phyloP scores from a whole-genome alignment of 2,329 filamentous ascomycete species.

The Penicillium sp. region DNA sequence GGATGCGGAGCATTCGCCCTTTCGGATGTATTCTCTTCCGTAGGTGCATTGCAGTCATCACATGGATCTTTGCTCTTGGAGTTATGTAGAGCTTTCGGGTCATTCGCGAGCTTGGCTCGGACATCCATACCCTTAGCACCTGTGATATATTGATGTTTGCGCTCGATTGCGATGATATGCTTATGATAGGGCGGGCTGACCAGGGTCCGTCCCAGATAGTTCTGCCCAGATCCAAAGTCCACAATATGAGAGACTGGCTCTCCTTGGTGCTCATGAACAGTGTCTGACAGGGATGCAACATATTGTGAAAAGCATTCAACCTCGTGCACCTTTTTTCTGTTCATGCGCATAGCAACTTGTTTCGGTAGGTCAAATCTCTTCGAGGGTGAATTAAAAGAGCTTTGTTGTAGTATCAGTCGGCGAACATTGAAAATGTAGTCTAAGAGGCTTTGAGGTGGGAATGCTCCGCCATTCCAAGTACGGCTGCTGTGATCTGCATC shows the following conservation, averaged over 20 bases:
- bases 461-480: constrained; percentile 46
- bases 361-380: constrained; percentile 56
- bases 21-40: not conserved
- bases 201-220: constrained; percentile 86
- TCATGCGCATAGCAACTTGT: constrained; percentile 86
- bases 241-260: constrained; percentile 76
- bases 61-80: constrained; percentile 12
- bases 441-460: constrained; percentile 60
- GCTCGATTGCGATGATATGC: constrained; percentile 88
- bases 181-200: constrained; percentile 83
- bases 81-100: constrained; percentile 70
- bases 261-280: constrained; percentile 52
- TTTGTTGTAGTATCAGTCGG: constrained; percentile 65
- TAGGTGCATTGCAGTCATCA: not conserved
- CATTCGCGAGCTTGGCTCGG: constrained; percentile 67
- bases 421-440: constrained; percentile 73
- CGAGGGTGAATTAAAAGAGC: constrained; percentile 48
- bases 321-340: constrained; percentile 94
- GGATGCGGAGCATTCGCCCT: not conserved
- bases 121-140: constrained; percentile 79
- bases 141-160: constrained; percentile 79
- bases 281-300: constrained; percentile 65
- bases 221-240: constrained; percentile 95
- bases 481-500: not conserved
- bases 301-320: constrained; percentile 88